Evolutionary conservation across 345 rosid species (phyloP), one percentile per base, ranked within the genome.

Genomic region (Citropsis articulata): DNA sequence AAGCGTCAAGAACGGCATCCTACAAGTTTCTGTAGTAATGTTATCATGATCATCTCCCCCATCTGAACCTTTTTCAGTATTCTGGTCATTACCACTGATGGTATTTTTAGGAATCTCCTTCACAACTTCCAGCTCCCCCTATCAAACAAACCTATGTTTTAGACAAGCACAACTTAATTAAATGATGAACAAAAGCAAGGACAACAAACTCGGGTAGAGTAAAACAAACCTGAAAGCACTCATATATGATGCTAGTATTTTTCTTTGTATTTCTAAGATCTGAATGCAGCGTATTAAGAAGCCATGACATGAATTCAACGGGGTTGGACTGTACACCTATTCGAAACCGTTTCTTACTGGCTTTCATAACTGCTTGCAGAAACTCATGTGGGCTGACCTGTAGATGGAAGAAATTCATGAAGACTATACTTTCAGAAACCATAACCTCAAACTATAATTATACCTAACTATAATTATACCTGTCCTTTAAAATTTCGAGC

Each of bases 301-400:
- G 98, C 99, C 99, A 96, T 60, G 97, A 86, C 90, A 96, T 92
- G 79, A 94, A 96, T 79, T 96, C 98, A 50, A 96, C 94, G 12
- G 99, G 99, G 76, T 96, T 98, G 69, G 98, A 94, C 85, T 91
- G 98, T 57, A 77, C 89, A 35, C 98, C 99, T 67, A 94, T 96
- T 67, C 94, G 91, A 78, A 94, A 96, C 48, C 88, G 81, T 77
- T 96, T 96, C 80, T 90, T 90, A 76, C 98, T 97, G 42, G 91
- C 93, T 88, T 94, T 92, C 99, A 92, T 96, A 73, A 96, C 97
- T 72, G 99, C 97, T 84, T 96, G 98, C 75, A 96, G 91, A 87
- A 96, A 96, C 80, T 96, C 99, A 79, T 96, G 99, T 22, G 99
- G 99, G 76, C 99, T 96, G 73, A 94, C 99, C 99, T 96, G 89